Conservation (phyloP, 2,329 filamentous ascomycete species). For the Teratosphaeria gauchensis region DNA sequence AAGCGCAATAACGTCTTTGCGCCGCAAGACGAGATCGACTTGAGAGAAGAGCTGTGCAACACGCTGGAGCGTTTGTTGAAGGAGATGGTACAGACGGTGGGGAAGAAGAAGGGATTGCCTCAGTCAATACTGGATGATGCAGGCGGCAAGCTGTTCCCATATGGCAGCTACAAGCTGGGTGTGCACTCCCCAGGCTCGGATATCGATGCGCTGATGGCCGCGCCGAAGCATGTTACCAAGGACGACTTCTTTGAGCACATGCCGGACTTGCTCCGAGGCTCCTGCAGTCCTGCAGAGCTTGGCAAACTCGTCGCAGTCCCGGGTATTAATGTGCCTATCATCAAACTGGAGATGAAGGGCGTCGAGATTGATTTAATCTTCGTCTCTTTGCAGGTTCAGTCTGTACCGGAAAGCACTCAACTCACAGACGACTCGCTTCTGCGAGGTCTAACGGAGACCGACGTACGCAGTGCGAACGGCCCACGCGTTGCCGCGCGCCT, state of each 20-base stretch:
- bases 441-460: conserved; percentile 74
- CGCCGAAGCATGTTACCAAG: conserved; percentile 76
- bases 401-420: conserved; percentile 50
- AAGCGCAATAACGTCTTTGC: conserved; percentile 90
- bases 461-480: conserved; percentile 84
- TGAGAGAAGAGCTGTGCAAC: conserved; percentile 61
- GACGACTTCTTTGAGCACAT: conserved; percentile 90
- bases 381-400: conserved; percentile 32
- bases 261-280: conserved; percentile 64
- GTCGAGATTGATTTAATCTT: conserved; percentile 91
- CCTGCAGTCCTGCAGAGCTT: conserved; percentile 70
- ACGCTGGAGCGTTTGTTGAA: conserved; percentile 71
- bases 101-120: conserved; percentile 62
- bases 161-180: conserved; percentile 88
- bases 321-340: conserved; percentile 91
- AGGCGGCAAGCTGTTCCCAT: conserved; percentile 89
- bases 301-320: conserved; percentile 76
- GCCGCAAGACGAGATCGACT: conserved; percentile 68
- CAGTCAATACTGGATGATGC: conserved; percentile 71
- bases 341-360: conserved; percentile 84
- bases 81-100: conserved; percentile 79
- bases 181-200: conserved; percentile 93
- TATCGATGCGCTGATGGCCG: conserved; percentile 92
- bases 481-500: conserved; percentile 93
- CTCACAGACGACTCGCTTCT: conserved; percentile 77